These are phyloP conservation scores for Diaporthe velutina DNA, from an alignment of 2,329 filamentous ascomycete species.

Conservation along the genomic window DNA sequence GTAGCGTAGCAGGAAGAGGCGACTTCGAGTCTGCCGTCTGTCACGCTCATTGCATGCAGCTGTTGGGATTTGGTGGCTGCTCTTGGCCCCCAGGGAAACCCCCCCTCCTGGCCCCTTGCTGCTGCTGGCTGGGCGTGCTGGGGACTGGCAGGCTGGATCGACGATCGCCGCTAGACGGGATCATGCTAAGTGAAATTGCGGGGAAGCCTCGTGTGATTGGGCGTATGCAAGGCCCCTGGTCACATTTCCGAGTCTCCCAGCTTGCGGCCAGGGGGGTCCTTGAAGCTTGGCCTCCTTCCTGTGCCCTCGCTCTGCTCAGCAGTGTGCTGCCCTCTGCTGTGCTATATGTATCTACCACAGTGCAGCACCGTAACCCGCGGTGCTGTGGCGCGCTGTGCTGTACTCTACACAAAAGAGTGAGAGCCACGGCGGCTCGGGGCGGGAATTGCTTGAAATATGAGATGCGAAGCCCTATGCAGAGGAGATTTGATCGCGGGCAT, in stretches of 20 bases:
- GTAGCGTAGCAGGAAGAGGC: conserved; percentile 4
- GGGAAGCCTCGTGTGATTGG: conserved; percentile 28
- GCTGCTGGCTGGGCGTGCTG: not conserved
- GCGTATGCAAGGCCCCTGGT: conserved; percentile 26
- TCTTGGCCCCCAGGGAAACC: not conserved
- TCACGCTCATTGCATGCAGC: conserved; percentile 2
- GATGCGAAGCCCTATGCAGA: conserved; percentile 1
- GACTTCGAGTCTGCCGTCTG: conserved; percentile 12
- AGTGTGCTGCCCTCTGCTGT: not conserved
- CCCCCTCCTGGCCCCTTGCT: conserved; percentile 4
- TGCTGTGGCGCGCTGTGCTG: not conserved
- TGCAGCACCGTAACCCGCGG: not conserved
- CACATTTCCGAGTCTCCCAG: conserved; percentile 29
- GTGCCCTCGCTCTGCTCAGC: not conserved
- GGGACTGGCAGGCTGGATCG: conserved; percentile 19
- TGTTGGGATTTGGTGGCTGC: conserved; percentile 7
- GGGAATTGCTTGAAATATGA: not conserved
- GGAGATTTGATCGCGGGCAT: not conserved
- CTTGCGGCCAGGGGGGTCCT: not conserved
- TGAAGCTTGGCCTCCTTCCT: conserved; percentile 23
- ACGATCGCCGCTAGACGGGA: conserved; percentile 32
- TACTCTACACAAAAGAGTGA: not conserved
- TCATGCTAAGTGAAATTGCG: conserved; percentile 28
- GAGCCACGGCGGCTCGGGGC: too few relatives aligned
- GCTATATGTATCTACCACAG: not conserved